Evolutionary conservation across 305 asterid species (phyloP).

Genomic region (Solanum hybrid): DNA sequence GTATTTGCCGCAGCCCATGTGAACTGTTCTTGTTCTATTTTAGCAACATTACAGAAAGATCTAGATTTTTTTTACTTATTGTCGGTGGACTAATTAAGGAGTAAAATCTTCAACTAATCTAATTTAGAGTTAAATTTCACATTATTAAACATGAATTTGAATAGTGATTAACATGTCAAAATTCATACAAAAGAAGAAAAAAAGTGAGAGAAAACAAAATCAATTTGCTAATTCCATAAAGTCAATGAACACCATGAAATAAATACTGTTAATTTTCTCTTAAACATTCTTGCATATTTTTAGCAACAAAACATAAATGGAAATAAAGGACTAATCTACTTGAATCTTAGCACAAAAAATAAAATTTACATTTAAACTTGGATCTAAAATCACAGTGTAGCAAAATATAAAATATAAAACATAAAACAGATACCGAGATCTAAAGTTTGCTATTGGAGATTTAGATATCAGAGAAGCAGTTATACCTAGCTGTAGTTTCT

Average conservation of each 20-base stretch:
- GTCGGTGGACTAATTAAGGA: background rate
- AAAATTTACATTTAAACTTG: background rate
- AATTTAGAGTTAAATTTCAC: background rate
- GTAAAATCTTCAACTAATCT: background rate
- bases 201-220: background rate
- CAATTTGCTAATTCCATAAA: background rate
- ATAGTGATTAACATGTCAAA: background rate
- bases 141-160: background rate
- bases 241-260: background rate
- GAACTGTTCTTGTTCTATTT: background rate
- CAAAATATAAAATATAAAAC: background rate
- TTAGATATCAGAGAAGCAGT: background rate
- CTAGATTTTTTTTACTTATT: background rate
- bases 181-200: background rate
- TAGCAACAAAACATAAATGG: background rate
- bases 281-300: background rate
- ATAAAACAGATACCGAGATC: background rate
- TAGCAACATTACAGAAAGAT: background rate
- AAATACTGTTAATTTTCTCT: background rate
- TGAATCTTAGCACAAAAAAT: background rate
- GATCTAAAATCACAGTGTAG: background rate
- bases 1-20: background rate
- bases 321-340: background rate
- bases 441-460: background rate
- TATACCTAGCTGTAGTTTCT: background rate